phyloP scores from a whole-genome alignment of 768 basidiomycete genomes.

The Amanita molliuscula region DNA sequence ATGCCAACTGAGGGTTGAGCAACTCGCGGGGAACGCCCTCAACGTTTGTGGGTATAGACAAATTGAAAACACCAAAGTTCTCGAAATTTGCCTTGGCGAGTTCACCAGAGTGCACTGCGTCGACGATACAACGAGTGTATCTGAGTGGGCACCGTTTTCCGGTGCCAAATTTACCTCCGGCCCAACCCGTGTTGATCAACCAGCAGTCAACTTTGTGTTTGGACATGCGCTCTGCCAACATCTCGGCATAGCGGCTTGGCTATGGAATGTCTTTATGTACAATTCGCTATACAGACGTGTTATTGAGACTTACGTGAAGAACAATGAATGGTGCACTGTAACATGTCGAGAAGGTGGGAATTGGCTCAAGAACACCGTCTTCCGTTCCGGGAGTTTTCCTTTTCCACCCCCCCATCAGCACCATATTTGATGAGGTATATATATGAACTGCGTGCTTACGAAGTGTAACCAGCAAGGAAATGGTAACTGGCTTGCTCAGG shows the following conservation, averaged over 20 bases:
- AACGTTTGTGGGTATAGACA: slow-evolving; percentile 73
- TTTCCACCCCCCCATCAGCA: slow-evolving; percentile 12
- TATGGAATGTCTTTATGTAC: slow-evolving; percentile 15
- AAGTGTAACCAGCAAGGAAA: slow-evolving; percentile 95
- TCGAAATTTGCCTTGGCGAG: slow-evolving; percentile 84
- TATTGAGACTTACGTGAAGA: slow-evolving; percentile 55
- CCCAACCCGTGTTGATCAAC: slow-evolving; percentile 99
- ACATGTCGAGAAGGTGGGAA: slow-evolving; percentile 98
- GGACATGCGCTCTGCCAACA: slow-evolving; percentile 93
- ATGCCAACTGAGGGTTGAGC: slow-evolving; percentile 81
- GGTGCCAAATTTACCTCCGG: slow-evolving; percentile 83
- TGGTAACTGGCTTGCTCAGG: slow-evolving; percentile 96
- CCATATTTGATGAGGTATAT: neutral
- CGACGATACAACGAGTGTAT: slow-evolving; percentile 92
- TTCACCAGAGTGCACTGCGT: slow-evolving; percentile 91
- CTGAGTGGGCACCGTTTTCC: slow-evolving; percentile 96
- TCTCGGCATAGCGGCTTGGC: slow-evolving; percentile 92
- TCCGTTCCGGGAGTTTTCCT: slow-evolving; percentile 99
- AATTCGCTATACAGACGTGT: neutral
- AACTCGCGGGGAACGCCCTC: slow-evolving; percentile 87
- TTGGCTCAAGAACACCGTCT: slow-evolving; percentile 95
- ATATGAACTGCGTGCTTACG: slow-evolving; percentile 38
- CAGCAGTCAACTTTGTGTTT: slow-evolving; percentile 87
- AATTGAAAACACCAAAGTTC: slow-evolving; percentile 73
- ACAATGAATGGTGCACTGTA: slow-evolving; percentile 99